These are phyloP conservation scores for Hirsutella thompsonii DNA, from an alignment of 2,329 filamentous ascomycete genomes.

Conservation along the genomic window DNA sequence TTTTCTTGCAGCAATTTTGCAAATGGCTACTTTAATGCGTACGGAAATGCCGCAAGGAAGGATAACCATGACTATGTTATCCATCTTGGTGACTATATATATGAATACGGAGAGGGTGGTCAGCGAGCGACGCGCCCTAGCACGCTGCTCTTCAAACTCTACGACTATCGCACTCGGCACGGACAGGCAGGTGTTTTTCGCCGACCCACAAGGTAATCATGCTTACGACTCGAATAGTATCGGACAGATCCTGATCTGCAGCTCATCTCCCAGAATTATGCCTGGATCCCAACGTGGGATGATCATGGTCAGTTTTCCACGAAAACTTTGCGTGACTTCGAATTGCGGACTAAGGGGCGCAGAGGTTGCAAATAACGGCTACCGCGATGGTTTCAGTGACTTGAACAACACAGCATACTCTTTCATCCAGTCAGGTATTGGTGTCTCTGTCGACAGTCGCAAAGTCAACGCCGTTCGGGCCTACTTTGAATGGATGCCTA, in stretches of 20 bases:
- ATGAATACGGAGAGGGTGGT: slow-evolving; percentile 33
- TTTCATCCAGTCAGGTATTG: slow-evolving; percentile 40
- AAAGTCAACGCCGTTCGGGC: slow-evolving; percentile 63
- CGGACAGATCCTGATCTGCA: slow-evolving; percentile 27
- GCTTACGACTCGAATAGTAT: slow-evolving; percentile 14
- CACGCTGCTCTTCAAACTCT: slow-evolving; percentile 18
- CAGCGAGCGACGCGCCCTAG: slow-evolving; percentile 17
- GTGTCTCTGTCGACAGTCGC: slow-evolving; percentile 55
- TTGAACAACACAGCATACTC: slow-evolving; percentile 56
- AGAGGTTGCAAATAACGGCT: slow-evolving; percentile 52
- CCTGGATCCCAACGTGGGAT: slow-evolving; percentile 34
- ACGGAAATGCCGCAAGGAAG: slow-evolving; percentile 45
- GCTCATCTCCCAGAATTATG: slow-evolving; percentile 25
- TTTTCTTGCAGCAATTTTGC: slow-evolving; percentile 60
- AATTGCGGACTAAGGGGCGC: background rate
- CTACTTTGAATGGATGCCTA: slow-evolving; percentile 48
- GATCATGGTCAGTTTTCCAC: slow-evolving; percentile 26
- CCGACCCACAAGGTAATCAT: too few species aligned
- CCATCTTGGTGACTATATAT: slow-evolving; percentile 50
- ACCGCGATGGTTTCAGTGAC: slow-evolving; percentile 44
- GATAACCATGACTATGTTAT: slow-evolving; percentile 47
- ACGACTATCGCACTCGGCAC: slow-evolving; percentile 29
- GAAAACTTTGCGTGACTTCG: too few species aligned
- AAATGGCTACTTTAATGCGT: slow-evolving; percentile 45
- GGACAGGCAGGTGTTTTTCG: slow-evolving; percentile 15